Conservation (phyloP, 768 basidiomycete genomes). For the Hypholoma fasciculare region DNA sequence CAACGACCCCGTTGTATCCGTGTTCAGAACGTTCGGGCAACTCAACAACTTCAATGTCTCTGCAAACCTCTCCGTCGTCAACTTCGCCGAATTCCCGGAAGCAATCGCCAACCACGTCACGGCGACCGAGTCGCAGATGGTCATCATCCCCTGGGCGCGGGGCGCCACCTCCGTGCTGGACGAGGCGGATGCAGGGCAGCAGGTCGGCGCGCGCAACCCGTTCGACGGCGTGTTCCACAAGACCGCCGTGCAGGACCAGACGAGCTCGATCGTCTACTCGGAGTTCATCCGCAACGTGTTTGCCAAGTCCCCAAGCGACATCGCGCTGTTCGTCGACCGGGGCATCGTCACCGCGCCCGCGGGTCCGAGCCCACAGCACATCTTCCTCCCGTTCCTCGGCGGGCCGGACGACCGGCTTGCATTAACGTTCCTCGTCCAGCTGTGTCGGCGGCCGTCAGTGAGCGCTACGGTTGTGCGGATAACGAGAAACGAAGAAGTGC, state of each 20-base stretch:
- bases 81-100: conserved; percentile 68
- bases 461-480: conserved; percentile 77
- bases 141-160: conserved; percentile 84
- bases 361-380: conserved; percentile 43
- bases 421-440: conserved; percentile 79
- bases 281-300: conserved; percentile 88
- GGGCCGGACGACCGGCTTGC: conserved; percentile 93
- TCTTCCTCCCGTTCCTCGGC: conserved; percentile 91
- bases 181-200: conserved; percentile 17
- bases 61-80: conserved; percentile 73
- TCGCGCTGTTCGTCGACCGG: conserved; percentile 85
- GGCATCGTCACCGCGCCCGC: conserved; percentile 38
- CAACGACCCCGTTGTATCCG: conserved; percentile 70
- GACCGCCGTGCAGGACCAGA: conserved; percentile 46
- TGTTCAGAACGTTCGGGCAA: conserved; percentile 77
- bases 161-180: conserved; percentile 35
- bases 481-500: conserved; percentile 34
- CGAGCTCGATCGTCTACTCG: conserved; percentile 63
- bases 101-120: conserved; percentile 62
- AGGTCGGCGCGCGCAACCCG: conserved; percentile 47
- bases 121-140: conserved; percentile 63
- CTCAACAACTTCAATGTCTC: conserved; percentile 68
- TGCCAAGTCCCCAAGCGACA: conserved; percentile 66
- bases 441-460: conserved; percentile 56
- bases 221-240: conserved; percentile 80